Base-by-base conservation (phyloP, 306 rosid genomes). In the Medicago lupulina region DNA sequence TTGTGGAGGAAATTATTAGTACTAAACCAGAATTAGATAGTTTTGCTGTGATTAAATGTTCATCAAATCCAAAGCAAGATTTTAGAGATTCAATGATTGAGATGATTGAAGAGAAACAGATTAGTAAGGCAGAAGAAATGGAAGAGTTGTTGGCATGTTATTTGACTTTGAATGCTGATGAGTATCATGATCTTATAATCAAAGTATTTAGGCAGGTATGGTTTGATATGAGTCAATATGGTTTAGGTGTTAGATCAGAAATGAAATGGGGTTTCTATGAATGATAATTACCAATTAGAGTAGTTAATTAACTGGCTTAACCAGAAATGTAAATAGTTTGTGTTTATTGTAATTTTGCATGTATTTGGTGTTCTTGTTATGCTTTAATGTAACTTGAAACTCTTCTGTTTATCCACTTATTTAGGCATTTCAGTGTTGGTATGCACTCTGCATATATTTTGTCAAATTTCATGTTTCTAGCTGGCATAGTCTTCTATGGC, bases 1-100 rank as follows among this genome's bases (percentile, higher is more conserved):
- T 19, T 66, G 53, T 64, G 43, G 83, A 82, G 70, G 85, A 80
- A 67, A 40, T 64, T 12, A 23, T 58, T 23, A 58, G 15, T 58
- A 61, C 0, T 61, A 61, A 61, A 67, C 73, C 79, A 55, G 84
- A 74, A 14, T 73, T 83, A 74, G 93, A 86, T 59, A 92, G 93
- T 79, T 90, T 86, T 79, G 97, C 96, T 17, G 96, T 95, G 61
- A 92, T 90, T 47, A 95, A 92, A 79, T 79, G 91, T 50, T 90
- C 99, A 8, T 75, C 66, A 4, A 84, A 92, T 38, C 97, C 96
- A 38, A 91, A 74, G 50, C 67, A 92, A 69, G 99, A 95, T 80
- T 95, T 95, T 87, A 89, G 90, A 79, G 97, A 92, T n/a, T 95
- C 99, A 64, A 95, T 95, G 96, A 81, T 90, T 13, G 97, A 95